These are phyloP conservation scores for Fusarium ramigenum DNA, from an alignment of 2,329 filamentous ascomycete genomes.

Conservation along the genomic window DNA sequence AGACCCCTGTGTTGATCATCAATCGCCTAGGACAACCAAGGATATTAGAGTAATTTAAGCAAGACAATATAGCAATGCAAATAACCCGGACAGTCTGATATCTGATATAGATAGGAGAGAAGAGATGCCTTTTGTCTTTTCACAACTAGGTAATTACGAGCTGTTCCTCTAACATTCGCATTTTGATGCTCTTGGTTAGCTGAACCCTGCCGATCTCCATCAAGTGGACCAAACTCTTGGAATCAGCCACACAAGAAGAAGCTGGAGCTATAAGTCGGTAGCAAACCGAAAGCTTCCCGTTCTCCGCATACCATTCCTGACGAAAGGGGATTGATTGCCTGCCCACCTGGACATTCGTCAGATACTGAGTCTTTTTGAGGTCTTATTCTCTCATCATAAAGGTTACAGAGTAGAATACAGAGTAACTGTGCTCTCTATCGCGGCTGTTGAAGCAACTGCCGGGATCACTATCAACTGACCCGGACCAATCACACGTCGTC, in stretches of 20 bases:
- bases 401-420: neutral
- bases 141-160: neutral
- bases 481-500: slow-evolving; percentile 14
- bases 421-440: neutral
- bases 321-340: neutral
- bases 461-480: slow-evolving; percentile 14
- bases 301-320: neutral
- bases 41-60: slow-evolving; percentile 1
- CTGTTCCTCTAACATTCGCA: neutral
- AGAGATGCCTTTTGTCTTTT: neutral
- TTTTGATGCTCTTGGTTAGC: neutral
- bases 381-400: neutral
- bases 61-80: neutral
- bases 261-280: slow-evolving; percentile 15
- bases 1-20: neutral
- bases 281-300: slow-evolving; percentile 1
- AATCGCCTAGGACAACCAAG: slow-evolving; percentile 5
- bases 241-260: slow-evolving; percentile 20
- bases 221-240: slow-evolving; percentile 18
- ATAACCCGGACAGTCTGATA: neutral
- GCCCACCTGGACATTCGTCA: neutral
- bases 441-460: neutral
- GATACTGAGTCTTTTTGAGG: neutral
- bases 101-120: neutral
- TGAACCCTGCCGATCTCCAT: slow-evolving; percentile 29